Base-by-base conservation (phyloP, 371 early-diverging fungal genomes). In the Mucor circinelloides region DNA sequence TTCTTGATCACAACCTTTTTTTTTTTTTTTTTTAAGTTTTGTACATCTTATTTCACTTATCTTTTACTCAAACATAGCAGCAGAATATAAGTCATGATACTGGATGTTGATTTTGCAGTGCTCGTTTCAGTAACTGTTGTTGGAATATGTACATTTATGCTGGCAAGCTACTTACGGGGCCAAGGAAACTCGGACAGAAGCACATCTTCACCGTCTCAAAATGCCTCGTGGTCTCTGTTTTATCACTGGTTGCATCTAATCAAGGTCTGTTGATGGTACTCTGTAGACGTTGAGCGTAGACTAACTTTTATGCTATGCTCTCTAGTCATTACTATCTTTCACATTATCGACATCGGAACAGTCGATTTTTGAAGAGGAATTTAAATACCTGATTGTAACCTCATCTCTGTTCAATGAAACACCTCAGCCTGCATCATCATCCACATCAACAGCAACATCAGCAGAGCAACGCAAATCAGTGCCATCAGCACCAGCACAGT, bases 341-440 rank as follows among this genome's bases (percentile, higher is more conserved):
- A 76, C 76, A 25, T 50, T 87, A 8, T 78, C 88, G 1, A 67
- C 79, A n/a, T 68, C 74, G 13, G 88, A 88, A 63, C 86, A 88
- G 72, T 75, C 78, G 30, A 84, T 78, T 36, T 90, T 90, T 74
- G 89, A 88, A 66, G 90, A 90, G 38, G 83, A 86, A 19, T 88
- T 90, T 74, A 88, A 87, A 60, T 88, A 88, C 67, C 65, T 88
- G 27, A 83, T 90, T 54, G 87, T 85, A 28, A 87, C 90, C 3
- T 90, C 90, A 0, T 86, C 89, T 10, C 74, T 90, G 40, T 76
- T 90, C 31, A 88, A 83, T 67, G 83, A 85, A 56, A 67, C 66
- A 13, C 75, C 59, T 23, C 60, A 61, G 15, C 50, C 6, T 50
- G 50, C 67, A 52, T 3, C 55, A 67, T 3, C 50, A 38, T n/a